Percentiles rank a stretch among this genome's conserved stretches.
phyloP scores from a whole-genome alignment of 2,329 filamentous ascomycete species.

The Alternaria sp. region DNA sequence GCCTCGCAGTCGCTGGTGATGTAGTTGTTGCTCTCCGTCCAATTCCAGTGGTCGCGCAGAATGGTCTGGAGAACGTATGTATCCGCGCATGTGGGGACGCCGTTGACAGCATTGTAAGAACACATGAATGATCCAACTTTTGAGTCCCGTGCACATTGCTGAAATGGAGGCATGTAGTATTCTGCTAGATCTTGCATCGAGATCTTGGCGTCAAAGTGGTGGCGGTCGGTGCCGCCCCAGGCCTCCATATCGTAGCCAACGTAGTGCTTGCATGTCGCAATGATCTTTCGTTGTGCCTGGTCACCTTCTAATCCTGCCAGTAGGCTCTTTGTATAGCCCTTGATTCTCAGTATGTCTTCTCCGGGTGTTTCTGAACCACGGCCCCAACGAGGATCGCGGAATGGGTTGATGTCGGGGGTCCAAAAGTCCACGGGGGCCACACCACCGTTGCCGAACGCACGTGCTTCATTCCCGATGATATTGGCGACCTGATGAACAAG shows the following conservation, averaged over 20 bases:
- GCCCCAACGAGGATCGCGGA: conserved; percentile 70
- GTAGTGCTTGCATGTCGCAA: conserved; percentile 60
- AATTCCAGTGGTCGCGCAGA: conserved; percentile 72
- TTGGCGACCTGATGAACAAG: conserved; percentile 66
- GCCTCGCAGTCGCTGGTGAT: conserved; percentile 73
- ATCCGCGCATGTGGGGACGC: conserved; percentile 70
- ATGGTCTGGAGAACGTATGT: conserved; percentile 70
- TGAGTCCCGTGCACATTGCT: conserved; percentile 58
- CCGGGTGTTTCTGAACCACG: conserved; percentile 66
- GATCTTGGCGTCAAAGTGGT: conserved; percentile 66
- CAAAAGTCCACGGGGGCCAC: conserved; percentile 65
- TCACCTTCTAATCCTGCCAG: conserved; percentile 40
- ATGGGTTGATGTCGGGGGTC: conserved; percentile 74
- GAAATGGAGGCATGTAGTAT: conserved; percentile 73
- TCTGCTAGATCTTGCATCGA: conserved; percentile 70
- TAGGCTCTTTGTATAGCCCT: conserved; percentile 51
- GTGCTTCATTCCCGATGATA: conserved; percentile 67
- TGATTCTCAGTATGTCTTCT: conserved; percentile 63
- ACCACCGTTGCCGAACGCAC: conserved; percentile 71
- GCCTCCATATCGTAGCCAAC: conserved; percentile 43
- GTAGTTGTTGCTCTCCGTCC: conserved; percentile 68
- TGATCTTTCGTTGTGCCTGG: conserved; percentile 43
- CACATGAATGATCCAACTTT: conserved; percentile 62
- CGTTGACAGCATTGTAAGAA: conserved; percentile 71
- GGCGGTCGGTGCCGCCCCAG: conserved; percentile 43